phyloP scores from a whole-genome alignment of 805 yeast species.

The Yueomyces sinensis region DNA sequence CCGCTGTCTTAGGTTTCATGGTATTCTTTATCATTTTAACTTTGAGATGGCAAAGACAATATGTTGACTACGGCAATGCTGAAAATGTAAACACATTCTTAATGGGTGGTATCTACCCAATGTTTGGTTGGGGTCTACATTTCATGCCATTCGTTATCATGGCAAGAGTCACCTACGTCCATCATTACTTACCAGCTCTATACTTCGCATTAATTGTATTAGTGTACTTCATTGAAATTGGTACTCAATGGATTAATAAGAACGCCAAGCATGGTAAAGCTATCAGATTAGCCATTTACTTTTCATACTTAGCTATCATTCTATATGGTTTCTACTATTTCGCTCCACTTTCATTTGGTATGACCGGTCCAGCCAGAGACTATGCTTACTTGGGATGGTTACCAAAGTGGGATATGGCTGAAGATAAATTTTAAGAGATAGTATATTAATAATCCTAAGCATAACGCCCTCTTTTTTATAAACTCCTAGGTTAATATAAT shows the following conservation, averaged over 20 bases:
- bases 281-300: slow-evolving; percentile 26
- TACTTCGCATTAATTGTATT: slow-evolving; percentile 57
- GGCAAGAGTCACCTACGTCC: slow-evolving; percentile 81
- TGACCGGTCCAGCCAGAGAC: slow-evolving; percentile 34
- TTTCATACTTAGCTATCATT: slow-evolving; percentile 29
- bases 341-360: slow-evolving; percentile 53
- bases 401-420: slow-evolving; percentile 32
- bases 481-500: no score
- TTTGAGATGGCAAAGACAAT: slow-evolving; percentile 77
- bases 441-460: no score
- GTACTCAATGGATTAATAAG: slow-evolving; percentile 20
- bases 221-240: slow-evolving; percentile 39
- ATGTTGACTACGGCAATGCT: slow-evolving; percentile 39
- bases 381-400: slow-evolving; percentile 37
- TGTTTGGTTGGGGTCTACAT: slow-evolving; percentile 74
- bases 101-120: slow-evolving; percentile 66
- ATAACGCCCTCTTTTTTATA: no score
- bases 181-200: slow-evolving; percentile 74
- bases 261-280: slow-evolving; percentile 16
- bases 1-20: slow-evolving; percentile 45
- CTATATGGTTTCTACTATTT: slow-evolving; percentile 46
- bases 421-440: slow-evolving; percentile 2
- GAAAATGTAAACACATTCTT: slow-evolving; percentile 38
- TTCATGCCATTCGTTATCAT: slow-evolving; percentile 62
- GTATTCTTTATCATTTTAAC: slow-evolving; percentile 31